These are phyloP conservation scores for Ascochyta viciae-villosae DNA, from an alignment of 2,329 filamentous ascomycete species.

Conservation along the genomic window DNA sequence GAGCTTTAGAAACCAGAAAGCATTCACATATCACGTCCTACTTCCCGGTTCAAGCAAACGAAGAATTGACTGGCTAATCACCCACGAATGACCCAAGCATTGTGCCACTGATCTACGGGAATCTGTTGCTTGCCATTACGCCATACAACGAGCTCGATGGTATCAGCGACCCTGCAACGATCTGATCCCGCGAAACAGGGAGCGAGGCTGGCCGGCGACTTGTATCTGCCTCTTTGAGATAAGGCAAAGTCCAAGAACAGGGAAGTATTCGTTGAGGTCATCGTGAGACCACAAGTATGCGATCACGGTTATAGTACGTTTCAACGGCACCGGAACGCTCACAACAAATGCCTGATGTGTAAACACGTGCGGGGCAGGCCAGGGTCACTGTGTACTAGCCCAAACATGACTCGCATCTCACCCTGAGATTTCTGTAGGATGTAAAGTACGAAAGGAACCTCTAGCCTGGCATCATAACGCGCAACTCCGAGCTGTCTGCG, in stretches of 20 bases:
- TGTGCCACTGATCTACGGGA: background rate
- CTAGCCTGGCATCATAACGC: background rate
- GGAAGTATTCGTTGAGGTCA: conserved; percentile 8
- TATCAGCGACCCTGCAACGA: background rate
- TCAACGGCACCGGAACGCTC: conserved; percentile 28
- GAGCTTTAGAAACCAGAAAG: conserved; percentile 32
- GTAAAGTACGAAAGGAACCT: background rate
- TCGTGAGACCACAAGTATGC: conserved; percentile 18
- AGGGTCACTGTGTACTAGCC: conserved; percentile 7
- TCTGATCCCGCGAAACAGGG: background rate
- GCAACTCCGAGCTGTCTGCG: background rate
- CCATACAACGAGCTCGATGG: background rate
- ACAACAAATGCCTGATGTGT: conserved; percentile 13
- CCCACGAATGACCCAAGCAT: conserved; percentile 9
- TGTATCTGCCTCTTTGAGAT: background rate
- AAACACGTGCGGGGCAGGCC: background rate
- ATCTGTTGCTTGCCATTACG: background rate
- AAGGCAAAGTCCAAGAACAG: background rate
- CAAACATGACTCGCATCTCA: conserved; percentile 11
- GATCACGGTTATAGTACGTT: conserved; percentile 29
- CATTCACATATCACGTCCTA: conserved; percentile 18
- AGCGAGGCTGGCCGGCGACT: background rate
- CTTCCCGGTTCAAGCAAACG: conserved; percentile 13
- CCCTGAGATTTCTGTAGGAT: background rate
- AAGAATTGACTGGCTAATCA: background rate